Percentiles rank a stretch among this genome's conserved stretches.
Evolutionary conservation across 441 rosid species (phyloP).

Genomic region (Erysimum pusillum): DNA sequence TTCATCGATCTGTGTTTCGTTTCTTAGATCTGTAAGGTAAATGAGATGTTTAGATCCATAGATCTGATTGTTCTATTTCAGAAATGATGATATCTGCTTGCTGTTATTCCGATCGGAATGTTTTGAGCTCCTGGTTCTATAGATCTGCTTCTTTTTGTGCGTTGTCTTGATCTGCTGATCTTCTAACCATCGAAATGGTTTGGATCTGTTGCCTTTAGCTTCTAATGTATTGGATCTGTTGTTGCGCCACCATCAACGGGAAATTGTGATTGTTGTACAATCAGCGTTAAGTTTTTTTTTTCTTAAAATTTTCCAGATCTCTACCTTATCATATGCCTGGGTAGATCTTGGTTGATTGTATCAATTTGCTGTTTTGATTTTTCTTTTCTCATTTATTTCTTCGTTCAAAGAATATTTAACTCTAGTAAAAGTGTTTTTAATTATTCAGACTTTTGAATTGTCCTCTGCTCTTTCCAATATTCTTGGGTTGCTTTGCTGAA

Average conservation of each 20-base stretch:
- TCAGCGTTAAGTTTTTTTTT: background rate
- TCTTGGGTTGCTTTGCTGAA: background rate
- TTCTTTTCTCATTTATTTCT: background rate
- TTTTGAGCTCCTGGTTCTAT: background rate
- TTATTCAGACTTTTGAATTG: background rate
- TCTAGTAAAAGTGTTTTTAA: background rate
- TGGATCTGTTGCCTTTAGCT: constrained; percentile 5
- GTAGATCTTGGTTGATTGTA: background rate
- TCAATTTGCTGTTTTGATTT: background rate
- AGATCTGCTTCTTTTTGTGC: constrained; percentile 14
- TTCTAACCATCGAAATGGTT: background rate
- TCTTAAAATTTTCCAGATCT: background rate
- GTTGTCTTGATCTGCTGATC: background rate
- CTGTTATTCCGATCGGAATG: constrained; percentile 2
- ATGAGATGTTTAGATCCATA: background rate
- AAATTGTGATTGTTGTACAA: background rate
- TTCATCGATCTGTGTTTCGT: background rate
- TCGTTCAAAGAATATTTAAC: background rate
- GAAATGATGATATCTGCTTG: background rate
- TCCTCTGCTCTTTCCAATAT: background rate
- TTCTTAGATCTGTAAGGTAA: constrained; percentile 24
- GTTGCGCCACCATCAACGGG: too few species aligned
- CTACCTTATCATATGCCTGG: background rate
- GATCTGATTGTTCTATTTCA: constrained; percentile 7
- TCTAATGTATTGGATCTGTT: background rate